Evolutionary conservation across 2,329 filamentous ascomycete genomes (phyloP), one percentile per base, ranked within the genome.

Genomic region (Cadophora sp.): DNA sequence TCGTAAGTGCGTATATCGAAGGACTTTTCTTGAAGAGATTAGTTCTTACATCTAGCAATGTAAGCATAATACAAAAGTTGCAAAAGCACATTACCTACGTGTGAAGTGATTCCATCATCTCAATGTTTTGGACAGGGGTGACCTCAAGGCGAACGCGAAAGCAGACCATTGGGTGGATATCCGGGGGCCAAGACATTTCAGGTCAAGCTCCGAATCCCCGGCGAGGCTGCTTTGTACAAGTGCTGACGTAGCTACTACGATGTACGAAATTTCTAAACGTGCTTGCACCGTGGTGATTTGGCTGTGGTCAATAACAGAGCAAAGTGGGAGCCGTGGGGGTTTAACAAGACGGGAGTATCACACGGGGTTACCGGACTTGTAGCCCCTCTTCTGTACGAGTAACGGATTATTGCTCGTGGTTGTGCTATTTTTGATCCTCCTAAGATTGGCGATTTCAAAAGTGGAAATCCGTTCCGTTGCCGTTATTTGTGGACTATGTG

Each of bases 71-170:
- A 24, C 11, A 41, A 18, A 18, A 4, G 2, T 41, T 43, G 36
- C 39, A 8, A n/a, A 36, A 6, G 30, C 9, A 36, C n/a, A 14
- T n/a, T 55, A n/a, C 30, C 11, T 22, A 48, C 4, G n/a, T 48
- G 20, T 16, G 33, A 27, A 41, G 11, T 24, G n/a, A 27, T 22
- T 16, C 5, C 14, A 20, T 27, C 36, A 11, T 41, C 36, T 5
- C 36, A 18, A 1, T 30, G 50, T 30, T n/a, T 30, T 53, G 36
- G 36, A 24, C 53, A 43, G 36, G 36, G 55, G 11, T 27, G 11
- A 27, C 55, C 14, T 36, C 33, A 41, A 43, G 33, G 11, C 55
- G 55, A 58, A 58, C 55, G 55, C 55, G 55, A 24, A 43, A 4
- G 9, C 8, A 41, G 2, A 58, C 20, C 5, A 58, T 58, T 58